Percentiles rank a stretch among this genome's conserved stretches.
Evolutionary conservation across 257 asterid species (phyloP).

Genomic region (Jasminum sambac): DNA sequence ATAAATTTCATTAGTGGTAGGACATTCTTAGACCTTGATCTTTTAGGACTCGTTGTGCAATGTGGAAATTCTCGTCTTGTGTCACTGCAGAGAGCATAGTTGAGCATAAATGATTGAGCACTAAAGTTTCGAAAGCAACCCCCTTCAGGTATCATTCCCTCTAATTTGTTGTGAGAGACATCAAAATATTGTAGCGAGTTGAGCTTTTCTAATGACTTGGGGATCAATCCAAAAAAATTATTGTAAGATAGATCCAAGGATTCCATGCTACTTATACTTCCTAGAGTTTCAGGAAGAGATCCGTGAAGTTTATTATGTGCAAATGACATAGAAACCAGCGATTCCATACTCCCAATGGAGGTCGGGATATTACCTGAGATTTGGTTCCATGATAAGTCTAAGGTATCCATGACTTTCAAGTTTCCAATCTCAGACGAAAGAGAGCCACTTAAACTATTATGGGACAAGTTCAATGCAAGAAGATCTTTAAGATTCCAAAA

Average conservation of each 20-base stretch:
- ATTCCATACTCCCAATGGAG: background rate
- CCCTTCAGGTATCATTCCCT: constrained; percentile 18
- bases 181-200: constrained; percentile 9
- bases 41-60: background rate
- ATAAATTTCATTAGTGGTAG: background rate
- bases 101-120: constrained; percentile 12
- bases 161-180: constrained; percentile 20
- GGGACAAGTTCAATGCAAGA: background rate
- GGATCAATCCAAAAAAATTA: constrained; percentile 20
- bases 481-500: constrained; percentile 5
- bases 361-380: background rate
- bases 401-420: background rate
- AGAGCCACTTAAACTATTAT: constrained; percentile 1
- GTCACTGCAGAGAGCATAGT: constrained; percentile 16
- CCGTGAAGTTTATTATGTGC: constrained; percentile 8
- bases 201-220: constrained; percentile 18
- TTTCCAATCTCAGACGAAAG: background rate
- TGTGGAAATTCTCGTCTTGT: constrained; percentile 7
- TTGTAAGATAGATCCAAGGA: constrained; percentile 20
- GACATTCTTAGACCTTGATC: background rate
- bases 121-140: constrained; percentile 17
- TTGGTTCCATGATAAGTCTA: background rate
- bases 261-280: background rate
- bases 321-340: background rate
- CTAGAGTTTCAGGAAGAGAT: background rate